Conservation (phyloP, 108 stramenopile genomes). For the Cyclotella distinguenda region DNA sequence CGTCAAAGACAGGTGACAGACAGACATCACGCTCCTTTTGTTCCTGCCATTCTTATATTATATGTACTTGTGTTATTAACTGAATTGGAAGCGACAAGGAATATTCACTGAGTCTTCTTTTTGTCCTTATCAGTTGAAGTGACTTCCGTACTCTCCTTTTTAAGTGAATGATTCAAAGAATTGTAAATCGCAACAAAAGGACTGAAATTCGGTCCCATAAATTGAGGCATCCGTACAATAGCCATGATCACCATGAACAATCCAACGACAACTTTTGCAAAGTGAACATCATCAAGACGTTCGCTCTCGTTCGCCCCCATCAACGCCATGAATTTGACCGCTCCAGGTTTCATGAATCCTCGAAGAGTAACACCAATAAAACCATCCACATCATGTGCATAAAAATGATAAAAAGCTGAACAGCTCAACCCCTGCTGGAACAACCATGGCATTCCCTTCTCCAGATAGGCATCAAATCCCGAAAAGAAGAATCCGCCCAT, state of each 20-base stretch:
- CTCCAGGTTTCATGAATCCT: conserved; percentile 19
- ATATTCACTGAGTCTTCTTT: conserved; percentile 19
- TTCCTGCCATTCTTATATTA: too few relatives aligned
- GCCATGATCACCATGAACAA: conserved; percentile 70
- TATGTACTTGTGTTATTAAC: too few relatives aligned
- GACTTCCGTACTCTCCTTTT: conserved; percentile 3
- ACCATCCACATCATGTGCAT: conserved; percentile 65
- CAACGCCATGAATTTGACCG: conserved; percentile 31
- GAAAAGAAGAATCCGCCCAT: conserved; percentile 75
- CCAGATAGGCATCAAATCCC: conserved; percentile 71
- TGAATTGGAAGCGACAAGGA: background rate
- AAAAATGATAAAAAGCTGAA: conserved; percentile 80
- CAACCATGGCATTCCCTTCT: conserved; percentile 73
- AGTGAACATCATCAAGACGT: conserved; percentile 52
- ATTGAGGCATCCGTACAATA: conserved; percentile 62
- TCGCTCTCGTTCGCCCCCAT: conserved; percentile 35
- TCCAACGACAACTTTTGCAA: conserved; percentile 56
- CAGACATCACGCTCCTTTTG: too few relatives aligned
- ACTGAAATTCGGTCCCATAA: conserved; percentile 71
- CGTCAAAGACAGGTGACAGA: too few relatives aligned
- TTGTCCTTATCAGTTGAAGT: conserved; percentile 30
- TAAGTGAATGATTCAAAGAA: conserved; percentile 9
- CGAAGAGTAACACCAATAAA: conserved; percentile 58
- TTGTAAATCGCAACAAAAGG: conserved; percentile 42
- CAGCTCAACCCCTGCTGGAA: conserved; percentile 74